These are phyloP conservation scores for Lizanozyma gosingica DNA, from an alignment of 1,139 yeast species.

Conservation along the genomic window DNA sequence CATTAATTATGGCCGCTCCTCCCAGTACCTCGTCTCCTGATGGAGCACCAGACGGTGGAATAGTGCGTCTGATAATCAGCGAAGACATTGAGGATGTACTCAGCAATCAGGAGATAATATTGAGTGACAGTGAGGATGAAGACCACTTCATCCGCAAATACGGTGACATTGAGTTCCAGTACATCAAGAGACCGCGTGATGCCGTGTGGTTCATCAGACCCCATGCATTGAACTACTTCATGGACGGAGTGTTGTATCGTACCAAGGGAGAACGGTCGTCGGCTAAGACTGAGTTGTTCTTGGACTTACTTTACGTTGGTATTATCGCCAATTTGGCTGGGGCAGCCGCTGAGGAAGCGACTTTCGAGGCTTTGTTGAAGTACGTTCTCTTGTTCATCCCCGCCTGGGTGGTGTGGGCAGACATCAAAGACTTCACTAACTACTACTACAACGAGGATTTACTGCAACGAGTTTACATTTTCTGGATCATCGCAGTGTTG, in stretches of 20 bases:
- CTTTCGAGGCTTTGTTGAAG: constrained; percentile 38
- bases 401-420: constrained; percentile 58
- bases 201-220: constrained; percentile 45
- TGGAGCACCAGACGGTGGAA: not conserved
- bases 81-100: not conserved
- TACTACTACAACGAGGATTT: constrained; percentile 58
- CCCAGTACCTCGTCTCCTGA: no score
- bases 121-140: constrained; percentile 30
- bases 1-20: no score
- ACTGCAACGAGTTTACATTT: constrained; percentile 42
- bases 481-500: constrained; percentile 46
- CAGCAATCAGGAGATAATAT: constrained; percentile 5
- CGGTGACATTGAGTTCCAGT: constrained; percentile 42
- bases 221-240: constrained; percentile 53
- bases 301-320: constrained; percentile 59
- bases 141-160: constrained; percentile 41
- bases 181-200: constrained; percentile 36
- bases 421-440: constrained; percentile 55
- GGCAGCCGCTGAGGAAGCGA: constrained; percentile 42
- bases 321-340: constrained; percentile 55
- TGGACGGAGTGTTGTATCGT: constrained; percentile 47
- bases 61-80: not conserved
- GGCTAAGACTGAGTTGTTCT: constrained; percentile 46
- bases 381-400: constrained; percentile 48
- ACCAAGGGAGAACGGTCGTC: constrained; percentile 49